A percentile compares a stretch with the other conserved stretches of the same genome.
Evolutionary conservation across 805 yeast genomes (phyloP).

Genomic region (Wickerhamiella sergipiensis): DNA sequence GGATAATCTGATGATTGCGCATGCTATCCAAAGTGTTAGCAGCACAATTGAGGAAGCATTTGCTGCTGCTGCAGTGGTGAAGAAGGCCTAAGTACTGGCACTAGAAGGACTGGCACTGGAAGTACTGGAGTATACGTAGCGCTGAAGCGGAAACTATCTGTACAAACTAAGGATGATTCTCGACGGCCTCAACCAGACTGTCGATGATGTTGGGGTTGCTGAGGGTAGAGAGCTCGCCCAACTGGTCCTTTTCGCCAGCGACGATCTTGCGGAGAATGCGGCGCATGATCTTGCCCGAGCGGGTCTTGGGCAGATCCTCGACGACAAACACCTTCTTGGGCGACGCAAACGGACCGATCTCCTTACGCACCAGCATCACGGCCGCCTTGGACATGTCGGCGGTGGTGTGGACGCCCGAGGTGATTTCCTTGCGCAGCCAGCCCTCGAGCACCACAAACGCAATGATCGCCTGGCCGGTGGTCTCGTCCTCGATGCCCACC

Average conservation of each 20-base stretch:
- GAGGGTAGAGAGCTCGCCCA: conserved; percentile 85
- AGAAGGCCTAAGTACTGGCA: too few species aligned
- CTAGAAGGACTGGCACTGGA: too few species aligned
- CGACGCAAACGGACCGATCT: conserved; percentile 88
- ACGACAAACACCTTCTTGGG: conserved; percentile 79
- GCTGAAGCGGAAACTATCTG: neutral
- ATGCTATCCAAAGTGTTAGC: conserved; percentile 2
- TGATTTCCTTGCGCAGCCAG: conserved; percentile 46
- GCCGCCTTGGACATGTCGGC: conserved; percentile 49
- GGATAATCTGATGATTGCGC: conserved; percentile 10
- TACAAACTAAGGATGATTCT: conserved; percentile 12
- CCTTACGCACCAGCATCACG: conserved; percentile 77
- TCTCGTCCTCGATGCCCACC: conserved; percentile 85
- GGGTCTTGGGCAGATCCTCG: conserved; percentile 90
- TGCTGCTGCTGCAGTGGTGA: neutral
- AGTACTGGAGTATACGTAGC: too few species aligned
- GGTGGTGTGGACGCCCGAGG: conserved; percentile 23
- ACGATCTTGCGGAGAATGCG: conserved; percentile 89
- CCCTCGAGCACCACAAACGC: conserved; percentile 53
- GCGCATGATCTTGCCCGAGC: conserved; percentile 98
- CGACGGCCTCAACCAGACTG: conserved; percentile 57
- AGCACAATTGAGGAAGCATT: conserved; percentile 4
- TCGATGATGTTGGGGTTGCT: conserved; percentile 78
- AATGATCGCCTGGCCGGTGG: conserved; percentile 95
- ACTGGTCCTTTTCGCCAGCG: conserved; percentile 80